phyloP scores from a whole-genome alignment of 1,139 yeast genomes.

The Yamadazyma trypodendri region DNA sequence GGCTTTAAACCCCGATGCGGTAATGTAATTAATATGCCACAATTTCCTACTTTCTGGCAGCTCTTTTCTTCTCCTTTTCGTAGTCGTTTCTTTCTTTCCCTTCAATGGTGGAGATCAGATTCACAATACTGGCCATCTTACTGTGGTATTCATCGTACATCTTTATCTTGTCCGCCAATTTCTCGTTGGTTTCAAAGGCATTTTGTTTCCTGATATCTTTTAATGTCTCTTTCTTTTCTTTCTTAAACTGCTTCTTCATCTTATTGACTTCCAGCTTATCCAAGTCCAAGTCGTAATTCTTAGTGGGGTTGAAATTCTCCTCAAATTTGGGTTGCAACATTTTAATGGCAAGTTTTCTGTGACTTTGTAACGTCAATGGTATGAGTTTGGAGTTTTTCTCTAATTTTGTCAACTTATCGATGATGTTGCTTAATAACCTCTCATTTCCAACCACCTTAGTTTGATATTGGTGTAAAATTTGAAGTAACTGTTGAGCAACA shows the following conservation, averaged over 20 bases:
- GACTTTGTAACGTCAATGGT: slow-evolving; percentile 86
- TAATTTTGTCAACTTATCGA: slow-evolving; percentile 52
- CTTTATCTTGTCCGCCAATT: slow-evolving; percentile 72
- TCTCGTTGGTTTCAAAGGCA: slow-evolving; percentile 83
- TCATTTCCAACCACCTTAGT: slow-evolving; percentile 6
- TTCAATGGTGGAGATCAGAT: slow-evolving; percentile 85
- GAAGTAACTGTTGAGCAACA: slow-evolving; percentile 34
- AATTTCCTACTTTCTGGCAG: slow-evolving; percentile 36
- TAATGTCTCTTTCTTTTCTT: slow-evolving; percentile 84
- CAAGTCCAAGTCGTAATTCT: slow-evolving; percentile 82
- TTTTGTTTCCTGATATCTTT: slow-evolving; percentile 90
- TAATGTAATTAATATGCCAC: not conserved
- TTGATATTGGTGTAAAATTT: slow-evolving; percentile 9
- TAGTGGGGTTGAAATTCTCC: slow-evolving; percentile 94
- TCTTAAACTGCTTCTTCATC: slow-evolving; percentile 81
- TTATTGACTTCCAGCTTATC: slow-evolving; percentile 81
- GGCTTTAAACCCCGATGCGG: no score
- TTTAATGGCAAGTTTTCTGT: slow-evolving; percentile 80
- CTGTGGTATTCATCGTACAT: slow-evolving; percentile 79
- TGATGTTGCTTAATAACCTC: slow-evolving; percentile 17
- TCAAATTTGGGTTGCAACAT: slow-evolving; percentile 90
- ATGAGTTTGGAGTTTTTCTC: slow-evolving; percentile 42
- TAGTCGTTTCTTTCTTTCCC: slow-evolving; percentile 92
- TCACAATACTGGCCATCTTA: slow-evolving; percentile 84
- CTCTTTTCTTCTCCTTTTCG: slow-evolving; percentile 73